Evolutionary conservation across 2,329 filamentous ascomycete species (phyloP).

Genomic region (Paecilomyces niveus): DNA sequence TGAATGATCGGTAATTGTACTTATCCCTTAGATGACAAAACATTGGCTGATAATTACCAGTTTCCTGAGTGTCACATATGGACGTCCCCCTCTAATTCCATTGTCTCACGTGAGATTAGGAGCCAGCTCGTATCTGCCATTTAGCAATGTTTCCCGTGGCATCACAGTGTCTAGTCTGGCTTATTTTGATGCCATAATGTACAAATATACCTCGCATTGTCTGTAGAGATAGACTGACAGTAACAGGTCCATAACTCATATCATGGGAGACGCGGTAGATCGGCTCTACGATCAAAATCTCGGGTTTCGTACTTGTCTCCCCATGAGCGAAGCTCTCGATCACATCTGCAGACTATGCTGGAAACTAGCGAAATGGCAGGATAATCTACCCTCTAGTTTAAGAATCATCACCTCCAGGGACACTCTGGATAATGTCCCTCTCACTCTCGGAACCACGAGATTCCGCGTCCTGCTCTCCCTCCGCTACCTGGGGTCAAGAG

Average conservation of each 20-base stretch:
- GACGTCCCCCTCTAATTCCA: background rate
- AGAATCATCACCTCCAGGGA: constrained; percentile 3
- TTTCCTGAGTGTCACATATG: background rate
- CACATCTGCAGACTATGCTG: constrained; percentile 5
- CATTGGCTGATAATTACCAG: background rate
- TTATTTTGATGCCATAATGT: background rate
- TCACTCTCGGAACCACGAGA: constrained; percentile 3
- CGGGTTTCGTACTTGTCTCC: background rate
- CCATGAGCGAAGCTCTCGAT: constrained; percentile 3
- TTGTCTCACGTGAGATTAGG: background rate
- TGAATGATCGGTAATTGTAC: background rate
- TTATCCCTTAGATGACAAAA: background rate
- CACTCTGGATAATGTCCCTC: constrained; percentile 1
- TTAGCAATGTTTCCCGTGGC: background rate
- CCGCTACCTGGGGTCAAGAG: constrained; percentile 5
- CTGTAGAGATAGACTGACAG: background rate
- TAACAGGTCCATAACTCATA: background rate
- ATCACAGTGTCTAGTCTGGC: background rate
- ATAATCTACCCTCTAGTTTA: constrained; percentile 1
- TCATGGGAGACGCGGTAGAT: background rate
- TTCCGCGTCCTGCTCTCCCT: constrained; percentile 7
- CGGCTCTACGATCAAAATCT: background rate
- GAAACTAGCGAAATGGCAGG: constrained; percentile 9
- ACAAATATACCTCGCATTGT: background rate
- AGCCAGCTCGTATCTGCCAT: background rate